phyloP scores from a whole-genome alignment of 2,329 filamentous ascomycete genomes.

The Elsinoe necatrix region DNA sequence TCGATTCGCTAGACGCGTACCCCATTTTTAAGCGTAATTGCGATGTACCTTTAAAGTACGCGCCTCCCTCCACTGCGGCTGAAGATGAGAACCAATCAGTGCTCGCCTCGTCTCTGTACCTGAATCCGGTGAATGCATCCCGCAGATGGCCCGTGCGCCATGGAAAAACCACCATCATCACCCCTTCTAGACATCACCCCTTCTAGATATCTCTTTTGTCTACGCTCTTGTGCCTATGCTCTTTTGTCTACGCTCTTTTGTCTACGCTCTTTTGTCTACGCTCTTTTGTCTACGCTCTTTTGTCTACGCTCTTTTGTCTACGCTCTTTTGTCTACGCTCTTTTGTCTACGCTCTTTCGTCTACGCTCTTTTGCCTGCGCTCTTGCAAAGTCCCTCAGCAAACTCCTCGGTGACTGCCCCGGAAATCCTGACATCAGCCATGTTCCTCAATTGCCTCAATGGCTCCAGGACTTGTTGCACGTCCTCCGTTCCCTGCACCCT shows the following conservation, averaged over 20 bases:
- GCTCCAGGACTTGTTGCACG: constrained; percentile 36
- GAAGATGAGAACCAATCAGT: constrained; percentile 1
- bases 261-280: too few relatives aligned
- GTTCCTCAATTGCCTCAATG: constrained; percentile 31
- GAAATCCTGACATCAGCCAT: constrained; percentile 31
- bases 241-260: too few relatives aligned
- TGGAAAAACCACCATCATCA: neutral
- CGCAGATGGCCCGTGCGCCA: neutral
- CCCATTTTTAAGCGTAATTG: neutral
- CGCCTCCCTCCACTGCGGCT: constrained; percentile 1
- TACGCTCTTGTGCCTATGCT: constrained; percentile 27
- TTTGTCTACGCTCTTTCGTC: too few relatives aligned
- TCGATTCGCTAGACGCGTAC: constrained; percentile 1
- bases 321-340: too few relatives aligned
- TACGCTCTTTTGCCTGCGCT: too few relatives aligned
- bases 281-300: too few relatives aligned
- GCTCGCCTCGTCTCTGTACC: neutral
- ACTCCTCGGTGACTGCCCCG: constrained; percentile 34
- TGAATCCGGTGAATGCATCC: constrained; percentile 1
- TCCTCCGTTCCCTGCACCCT: constrained; percentile 27
- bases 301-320: too few relatives aligned
- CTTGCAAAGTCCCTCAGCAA: constrained; percentile 29
- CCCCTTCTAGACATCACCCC: neutral
- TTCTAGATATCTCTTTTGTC: constrained; percentile 18
- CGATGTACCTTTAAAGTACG: constrained; percentile 3